A percentile compares a stretch with the other conserved stretches of the same genome.
Conservation (phyloP, 2,329 filamentous ascomycete genomes). For the Diaporthe longicolla region DNA sequence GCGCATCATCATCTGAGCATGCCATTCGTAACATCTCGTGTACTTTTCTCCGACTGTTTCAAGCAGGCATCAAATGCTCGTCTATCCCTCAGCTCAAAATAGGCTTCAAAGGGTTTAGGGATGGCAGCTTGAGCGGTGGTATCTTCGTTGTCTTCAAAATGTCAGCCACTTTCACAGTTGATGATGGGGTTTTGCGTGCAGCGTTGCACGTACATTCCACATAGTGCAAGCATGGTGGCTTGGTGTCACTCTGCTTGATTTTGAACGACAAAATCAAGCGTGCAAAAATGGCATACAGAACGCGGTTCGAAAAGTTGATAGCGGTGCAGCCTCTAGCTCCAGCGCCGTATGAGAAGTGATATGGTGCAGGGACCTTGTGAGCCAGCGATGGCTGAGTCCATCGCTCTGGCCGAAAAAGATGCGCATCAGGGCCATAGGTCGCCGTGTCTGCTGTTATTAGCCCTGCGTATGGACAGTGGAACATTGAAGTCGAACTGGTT, state of each 20-base stretch:
- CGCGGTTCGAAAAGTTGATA: conserved; percentile 45
- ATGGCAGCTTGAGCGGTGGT: conserved; percentile 35
- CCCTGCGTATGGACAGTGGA: background rate
- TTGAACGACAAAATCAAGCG: conserved; percentile 45
- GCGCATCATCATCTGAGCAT: background rate
- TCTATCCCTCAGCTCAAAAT: conserved; percentile 24
- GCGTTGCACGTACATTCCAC: conserved; percentile 31
- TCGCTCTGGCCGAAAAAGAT: conserved; percentile 39
- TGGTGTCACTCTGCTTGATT: conserved; percentile 39
- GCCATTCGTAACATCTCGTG: conserved; percentile 26
- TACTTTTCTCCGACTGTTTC: background rate
- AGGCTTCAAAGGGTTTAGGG: conserved; percentile 26
- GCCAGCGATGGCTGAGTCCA: conserved; percentile 30
- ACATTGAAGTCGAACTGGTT: too few species aligned
- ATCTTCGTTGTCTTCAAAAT: conserved; percentile 43
- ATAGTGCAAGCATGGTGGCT: conserved; percentile 41
- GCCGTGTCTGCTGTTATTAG: conserved; percentile 1
- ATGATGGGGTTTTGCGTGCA: background rate
- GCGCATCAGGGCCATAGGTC: conserved; percentile 19
- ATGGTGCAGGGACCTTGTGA: conserved; percentile 43
- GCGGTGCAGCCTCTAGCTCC: conserved; percentile 46
- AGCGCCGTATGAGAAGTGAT: conserved; percentile 45
- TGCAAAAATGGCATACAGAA: conserved; percentile 46
- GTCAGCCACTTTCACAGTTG: background rate
- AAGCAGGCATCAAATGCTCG: conserved; percentile 13